Conservation (phyloP, 2,329 filamentous ascomycete species). For the Aspergillus oerlinghausenensis region DNA sequence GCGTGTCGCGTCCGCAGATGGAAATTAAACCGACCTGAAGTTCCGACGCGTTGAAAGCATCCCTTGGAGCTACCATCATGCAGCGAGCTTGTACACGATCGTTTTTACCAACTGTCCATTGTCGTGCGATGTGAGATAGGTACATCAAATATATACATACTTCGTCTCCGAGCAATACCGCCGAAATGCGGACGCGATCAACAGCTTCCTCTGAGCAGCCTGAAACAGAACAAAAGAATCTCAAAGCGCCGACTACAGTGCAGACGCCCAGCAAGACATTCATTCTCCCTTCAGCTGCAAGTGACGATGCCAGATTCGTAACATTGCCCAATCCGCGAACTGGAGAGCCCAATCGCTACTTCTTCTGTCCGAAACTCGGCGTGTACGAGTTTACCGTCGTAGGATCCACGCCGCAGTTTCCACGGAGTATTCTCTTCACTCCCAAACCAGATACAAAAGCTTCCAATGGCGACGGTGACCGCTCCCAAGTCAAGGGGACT, state of each 20-base stretch:
- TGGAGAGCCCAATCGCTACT: slow-evolving; percentile 47
- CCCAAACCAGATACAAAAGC: slow-evolving; percentile 15
- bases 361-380: slow-evolving; percentile 55
- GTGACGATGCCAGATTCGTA: slow-evolving; percentile 51
- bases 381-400: slow-evolving; percentile 60
- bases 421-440: slow-evolving; percentile 54
- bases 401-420: slow-evolving; percentile 45
- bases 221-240: slow-evolving; percentile 14
- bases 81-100: neutral
- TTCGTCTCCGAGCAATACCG: neutral
- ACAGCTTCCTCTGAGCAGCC: slow-evolving; percentile 9
- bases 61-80: neutral
- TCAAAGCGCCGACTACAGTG: slow-evolving; percentile 17
- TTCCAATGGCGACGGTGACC: slow-evolving; percentile 13
- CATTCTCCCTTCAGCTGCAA: slow-evolving; percentile 52
- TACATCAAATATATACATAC: neutral
- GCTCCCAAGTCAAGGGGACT: slow-evolving; percentile 39
- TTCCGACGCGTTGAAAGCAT: neutral
- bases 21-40: slow-evolving; percentile 4
- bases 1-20: slow-evolving; percentile 23
- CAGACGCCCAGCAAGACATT: slow-evolving; percentile 47
- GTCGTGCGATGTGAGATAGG: neutral
- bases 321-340: slow-evolving; percentile 53
- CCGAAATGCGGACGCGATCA: slow-evolving; percentile 27
- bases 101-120: neutral